Evolutionary conservation across 768 basidiomycete species (phyloP).

Genomic region (Russula abietina): DNA sequence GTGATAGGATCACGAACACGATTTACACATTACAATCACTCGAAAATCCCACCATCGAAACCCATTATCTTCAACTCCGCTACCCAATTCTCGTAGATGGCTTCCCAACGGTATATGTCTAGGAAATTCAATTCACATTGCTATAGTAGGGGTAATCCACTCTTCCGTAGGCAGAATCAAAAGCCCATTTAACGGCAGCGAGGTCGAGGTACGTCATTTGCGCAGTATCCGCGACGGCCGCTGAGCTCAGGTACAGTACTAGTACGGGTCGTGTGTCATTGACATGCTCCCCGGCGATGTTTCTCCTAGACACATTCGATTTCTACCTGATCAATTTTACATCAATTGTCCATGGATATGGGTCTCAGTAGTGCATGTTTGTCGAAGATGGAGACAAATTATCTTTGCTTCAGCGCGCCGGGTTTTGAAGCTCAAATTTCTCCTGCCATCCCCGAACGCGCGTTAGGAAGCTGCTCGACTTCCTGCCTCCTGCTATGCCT

Average conservation of each 20-base stretch:
- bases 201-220: neutral
- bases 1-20: neutral
- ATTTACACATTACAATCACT: neutral
- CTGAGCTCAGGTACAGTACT: neutral
- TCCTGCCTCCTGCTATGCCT: neutral
- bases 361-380: conserved; percentile 1
- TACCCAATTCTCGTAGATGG: neutral
- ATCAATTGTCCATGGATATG: neutral
- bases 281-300: conserved; percentile 7
- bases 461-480: conserved; percentile 6
- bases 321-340: neutral
- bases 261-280: neutral
- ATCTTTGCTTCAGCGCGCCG: conserved; percentile 7
- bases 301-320: conserved; percentile 17
- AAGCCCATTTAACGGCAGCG: neutral
- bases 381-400: conserved; percentile 4
- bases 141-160: no score
- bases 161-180: neutral
- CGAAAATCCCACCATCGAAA: neutral
- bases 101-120: neutral
- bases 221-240: no score
- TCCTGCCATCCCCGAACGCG: neutral
- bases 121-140: no score
- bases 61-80: neutral
- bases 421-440: conserved; percentile 5